Base-by-base conservation (phyloP, 2,329 filamentous ascomycete species). In the Hyphodiscus sp. region DNA sequence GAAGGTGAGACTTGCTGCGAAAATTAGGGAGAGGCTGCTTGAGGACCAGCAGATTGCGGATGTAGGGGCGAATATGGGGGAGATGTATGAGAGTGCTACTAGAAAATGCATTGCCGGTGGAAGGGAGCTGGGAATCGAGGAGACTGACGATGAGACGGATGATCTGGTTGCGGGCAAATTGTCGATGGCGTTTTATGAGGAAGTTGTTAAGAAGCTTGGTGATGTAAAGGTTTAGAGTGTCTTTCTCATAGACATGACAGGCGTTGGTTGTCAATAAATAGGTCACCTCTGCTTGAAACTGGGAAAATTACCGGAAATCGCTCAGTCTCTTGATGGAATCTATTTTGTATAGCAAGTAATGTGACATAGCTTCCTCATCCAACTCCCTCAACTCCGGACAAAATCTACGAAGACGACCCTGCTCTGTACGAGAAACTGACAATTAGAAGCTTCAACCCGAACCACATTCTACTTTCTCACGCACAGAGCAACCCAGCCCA, bases 401-500 rank as follows among this genome's bases (percentile, higher is more conserved):
- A n/a, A n/a, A n/a, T n/a, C n/a, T n/a, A n/a, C n/a, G n/a, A n/a
- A n/a, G n/a, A n/a, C n/a, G n/a, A n/a, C n/a, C n/a, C n/a, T n/a
- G n/a, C n/a, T 26, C 23, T 26, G 23, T 26, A 26, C 23, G 3
- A 26, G 23, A 26, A 8, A 26, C 23, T 26, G 23, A 8, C 8
- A 26, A 26, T 8, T 26, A 26, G 23, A 8, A 26, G 3, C 23
- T 4, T 4, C 8, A 8, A 26, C 3, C 23, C 23, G 23, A 26
- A 3, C 23, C 3, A 26, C 23, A 38, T 38, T 38, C 47, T 50
- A 59, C 57, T 69, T 70, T 56, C 66, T 63, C 38, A 68, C 55
- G 41, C 59, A 58, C 61, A 90, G 69, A 20, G 81, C 83, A 50
- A 80, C 60, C 82, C 82, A 89, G 1, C 82, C 84, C 5, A 89